Base-by-base conservation (phyloP, 1,139 yeast species). In the Suhomyces wounanorum region DNA sequence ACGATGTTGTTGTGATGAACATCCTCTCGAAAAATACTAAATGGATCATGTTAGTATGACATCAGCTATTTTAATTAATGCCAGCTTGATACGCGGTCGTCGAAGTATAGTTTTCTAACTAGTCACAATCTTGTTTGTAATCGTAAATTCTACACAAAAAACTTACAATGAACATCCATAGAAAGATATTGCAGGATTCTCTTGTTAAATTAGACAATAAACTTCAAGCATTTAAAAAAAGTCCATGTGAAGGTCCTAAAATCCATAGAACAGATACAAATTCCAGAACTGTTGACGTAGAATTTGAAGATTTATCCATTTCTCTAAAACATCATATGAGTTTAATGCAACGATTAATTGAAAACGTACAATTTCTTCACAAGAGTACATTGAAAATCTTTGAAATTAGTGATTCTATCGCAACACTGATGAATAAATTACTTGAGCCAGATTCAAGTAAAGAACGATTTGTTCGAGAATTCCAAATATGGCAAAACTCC, bases 251-350 rank as follows among this genome's bases (percentile, higher is more conserved):
- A 14, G n/a, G n/a, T 17, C n/a, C 9, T 18, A n/a, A 14, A 26
- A 4, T 17, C 9, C 38, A 14, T 28, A 30, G 14, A 35, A 14
- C 13, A 55, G 50, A 14, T 59, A 30, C 23, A 26, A 14, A 37
- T 3, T 30, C 44, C 23, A n/a, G 50, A 49, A 72, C 76, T 0
- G 54, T 63, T 8, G 83, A 79, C 58, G 75, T 70, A 52, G 72
- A 68, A 16, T 77, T 75, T 55, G 75, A 77, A 43, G 53, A 42
- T 0, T 48, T 70, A 14, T 53, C 65, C 9, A 54, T 55, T 8
- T 59, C 57, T n/a, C 59, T 70, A n/a, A 44, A 52, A 3, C 45
- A 49, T 0, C 40, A 61, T 8, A 65, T 64, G 18, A 55, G 50
- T 8, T 55, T 56, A 3, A 40, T 73, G 16, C 51, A 57, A 6